A percentile compares a stretch with the other conserved stretches of the same genome.
These are phyloP conservation scores for Aspergillus haitiensis DNA, from an alignment of 495 filamentous ascomycete genomes.

Conservation along the genomic window DNA sequence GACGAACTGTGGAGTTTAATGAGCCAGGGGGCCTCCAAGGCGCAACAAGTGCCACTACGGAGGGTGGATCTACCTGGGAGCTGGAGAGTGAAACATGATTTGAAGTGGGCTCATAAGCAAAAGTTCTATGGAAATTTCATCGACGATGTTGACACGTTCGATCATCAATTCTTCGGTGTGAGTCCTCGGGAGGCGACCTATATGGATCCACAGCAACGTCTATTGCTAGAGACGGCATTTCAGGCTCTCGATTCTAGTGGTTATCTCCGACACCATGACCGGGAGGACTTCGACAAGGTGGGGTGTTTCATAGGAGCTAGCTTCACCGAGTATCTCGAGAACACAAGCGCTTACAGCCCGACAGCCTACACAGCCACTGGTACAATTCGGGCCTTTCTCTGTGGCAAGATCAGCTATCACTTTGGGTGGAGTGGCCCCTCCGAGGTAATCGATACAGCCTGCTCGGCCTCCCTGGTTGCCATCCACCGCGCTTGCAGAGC, in stretches of 20 bases:
- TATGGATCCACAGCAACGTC: constrained; percentile 54
- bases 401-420: constrained; percentile 35
- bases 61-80: too few relatives aligned
- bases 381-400: constrained; percentile 28
- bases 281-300: constrained; percentile 16
- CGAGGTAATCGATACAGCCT: constrained; percentile 44
- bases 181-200: constrained; percentile 42
- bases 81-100: too few relatives aligned
- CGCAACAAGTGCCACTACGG: too few relatives aligned
- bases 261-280: constrained; percentile 24
- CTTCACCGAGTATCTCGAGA: constrained; percentile 36
- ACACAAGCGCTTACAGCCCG: constrained; percentile 31
- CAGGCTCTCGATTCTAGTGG: constrained; percentile 47
- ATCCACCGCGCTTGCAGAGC: constrained; percentile 36
- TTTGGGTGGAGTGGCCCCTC: constrained; percentile 52
- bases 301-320: constrained; percentile 35
- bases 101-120: neutral
- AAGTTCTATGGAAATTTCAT: constrained; percentile 52
- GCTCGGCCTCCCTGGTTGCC: constrained; percentile 43
- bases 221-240: constrained; percentile 47
- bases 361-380: constrained; percentile 41
- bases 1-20: too few relatives aligned
- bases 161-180: constrained; percentile 53
- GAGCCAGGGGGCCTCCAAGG: too few relatives aligned
- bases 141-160: constrained; percentile 42